A percentile compares a stretch with the other conserved stretches of the same genome.
phyloP scores from a whole-genome alignment of 306 rosid genomes.

The Dryas alaskensis region DNA sequence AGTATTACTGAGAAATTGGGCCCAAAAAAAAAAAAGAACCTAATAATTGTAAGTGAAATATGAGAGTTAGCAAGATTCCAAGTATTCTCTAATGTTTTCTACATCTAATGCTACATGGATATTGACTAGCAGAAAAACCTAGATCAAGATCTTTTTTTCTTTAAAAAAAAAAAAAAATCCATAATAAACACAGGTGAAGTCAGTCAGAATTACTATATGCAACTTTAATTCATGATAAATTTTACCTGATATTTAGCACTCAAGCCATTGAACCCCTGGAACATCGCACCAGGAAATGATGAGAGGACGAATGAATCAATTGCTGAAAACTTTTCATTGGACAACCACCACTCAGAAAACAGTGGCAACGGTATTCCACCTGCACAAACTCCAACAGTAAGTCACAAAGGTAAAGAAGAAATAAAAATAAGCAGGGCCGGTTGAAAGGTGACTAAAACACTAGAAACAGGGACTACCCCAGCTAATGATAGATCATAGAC shows the following conservation, averaged over 20 bases:
- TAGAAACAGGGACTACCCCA: background rate
- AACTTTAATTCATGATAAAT: background rate
- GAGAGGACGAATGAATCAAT: slow-evolving; percentile 79
- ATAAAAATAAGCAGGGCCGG: background rate
- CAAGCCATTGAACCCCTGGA: slow-evolving; percentile 79
- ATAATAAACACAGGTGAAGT: background rate
- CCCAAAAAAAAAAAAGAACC: background rate
- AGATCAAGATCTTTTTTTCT: background rate
- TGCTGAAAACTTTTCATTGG: slow-evolving; percentile 70
- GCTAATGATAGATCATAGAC: background rate
- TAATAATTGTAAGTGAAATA: background rate
- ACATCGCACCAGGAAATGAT: slow-evolving; percentile 64
- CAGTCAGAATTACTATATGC: background rate
- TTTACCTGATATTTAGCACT: slow-evolving; percentile 87
- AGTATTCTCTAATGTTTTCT: background rate
- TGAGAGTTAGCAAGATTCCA: background rate
- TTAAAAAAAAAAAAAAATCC: background rate
- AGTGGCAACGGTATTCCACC: slow-evolving; percentile 88
- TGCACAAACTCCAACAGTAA: slow-evolving; percentile 28
- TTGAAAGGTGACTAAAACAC: background rate
- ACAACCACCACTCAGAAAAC: slow-evolving; percentile 97
- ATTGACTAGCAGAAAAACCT: background rate
- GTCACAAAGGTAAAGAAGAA: slow-evolving; percentile 15
- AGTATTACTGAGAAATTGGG: background rate
- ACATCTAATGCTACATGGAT: background rate